Base-by-base conservation (phyloP, 106 monocot species). In the Vanilla planifolia region DNA sequence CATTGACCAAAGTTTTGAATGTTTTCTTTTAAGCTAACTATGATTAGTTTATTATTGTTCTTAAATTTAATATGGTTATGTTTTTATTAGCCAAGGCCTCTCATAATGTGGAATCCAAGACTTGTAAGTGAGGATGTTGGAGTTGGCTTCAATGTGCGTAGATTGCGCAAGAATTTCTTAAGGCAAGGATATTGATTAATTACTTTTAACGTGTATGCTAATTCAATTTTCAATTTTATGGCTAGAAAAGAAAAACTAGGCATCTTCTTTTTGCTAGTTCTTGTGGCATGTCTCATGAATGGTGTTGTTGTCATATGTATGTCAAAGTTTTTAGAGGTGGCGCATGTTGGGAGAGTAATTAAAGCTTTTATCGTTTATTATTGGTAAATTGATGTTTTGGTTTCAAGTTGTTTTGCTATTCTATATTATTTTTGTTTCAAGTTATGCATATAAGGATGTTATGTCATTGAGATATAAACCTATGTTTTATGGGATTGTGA, bases 91-190 rank as follows among this genome's bases (percentile, higher is more conserved):
- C 86, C 86, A 61, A 96, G 81, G 62, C 86, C 95, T 27, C 95
- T 96, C 47, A 67, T 96, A 44, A 96, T 96, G 95, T 96, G 95
- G 95, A 96, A 96, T 51, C 95, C 95, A 67, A 75, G 95, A 33
- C 90, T 96, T 67, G 73, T 96, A 2, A 96, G 95, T 59, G 78
- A 77, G 79, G 95, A 90, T 79, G 84, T 96, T 66, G 90, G 95
- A 71, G 90, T 96, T 69, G 95, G 95, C n/a, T 86, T 96, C 74
- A 96, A 96, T 67, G 90, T 84, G n/a, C 84, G 95, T 19, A 96
- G 81, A 39, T 59, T 96, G 51, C 80, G 95, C 33, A 78, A 61
- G 35, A 57, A 79, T 39, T 90, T 96, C 59, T 66, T 90, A 61
- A 90, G 90, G 95, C 77, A 84, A 69, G 33, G n/a, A 16, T 34